These are phyloP conservation scores for Ustulina deusta DNA, from an alignment of 2,329 filamentous ascomycete species.

Conservation along the genomic window DNA sequence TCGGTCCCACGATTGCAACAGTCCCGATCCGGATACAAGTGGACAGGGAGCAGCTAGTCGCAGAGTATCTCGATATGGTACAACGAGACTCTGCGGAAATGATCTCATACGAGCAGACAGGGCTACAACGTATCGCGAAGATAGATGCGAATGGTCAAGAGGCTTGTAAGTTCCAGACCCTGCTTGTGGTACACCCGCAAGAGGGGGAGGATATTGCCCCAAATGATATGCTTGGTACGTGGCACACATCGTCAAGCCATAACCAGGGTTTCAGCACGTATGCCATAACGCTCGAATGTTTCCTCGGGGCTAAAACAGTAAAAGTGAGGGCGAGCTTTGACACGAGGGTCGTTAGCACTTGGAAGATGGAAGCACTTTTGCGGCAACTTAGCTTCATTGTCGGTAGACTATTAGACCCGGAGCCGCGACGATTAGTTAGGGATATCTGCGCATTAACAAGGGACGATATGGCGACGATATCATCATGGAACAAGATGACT, in stretches of 20 bases:
- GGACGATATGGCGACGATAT: background rate
- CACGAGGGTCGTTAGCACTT: background rate
- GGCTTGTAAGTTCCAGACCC: conserved; percentile 3
- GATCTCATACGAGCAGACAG: conserved; percentile 20
- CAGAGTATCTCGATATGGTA: conserved; percentile 2
- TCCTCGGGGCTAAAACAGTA: background rate
- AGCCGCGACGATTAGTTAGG: background rate
- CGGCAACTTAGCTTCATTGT: conserved; percentile 8
- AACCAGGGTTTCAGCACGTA: conserved; percentile 6
- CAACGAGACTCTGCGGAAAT: conserved; percentile 9
- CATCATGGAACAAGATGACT: background rate
- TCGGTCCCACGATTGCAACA: conserved; percentile 15
- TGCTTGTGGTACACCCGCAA: background rate
- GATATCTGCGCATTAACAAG: conserved; percentile 1
- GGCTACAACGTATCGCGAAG: conserved; percentile 12
- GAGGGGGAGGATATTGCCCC: conserved; percentile 5
- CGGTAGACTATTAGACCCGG: background rate
- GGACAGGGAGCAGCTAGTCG: background rate
- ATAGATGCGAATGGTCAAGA: background rate
- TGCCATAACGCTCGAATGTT: background rate
- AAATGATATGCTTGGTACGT: conserved; percentile 3
- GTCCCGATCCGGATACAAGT: conserved; percentile 4
- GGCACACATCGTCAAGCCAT: background rate
- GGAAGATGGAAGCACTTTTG: background rate
- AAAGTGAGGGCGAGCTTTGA: background rate